phyloP scores from a whole-genome alignment of 2,329 filamentous ascomycete genomes.

The Calycina marina region DNA sequence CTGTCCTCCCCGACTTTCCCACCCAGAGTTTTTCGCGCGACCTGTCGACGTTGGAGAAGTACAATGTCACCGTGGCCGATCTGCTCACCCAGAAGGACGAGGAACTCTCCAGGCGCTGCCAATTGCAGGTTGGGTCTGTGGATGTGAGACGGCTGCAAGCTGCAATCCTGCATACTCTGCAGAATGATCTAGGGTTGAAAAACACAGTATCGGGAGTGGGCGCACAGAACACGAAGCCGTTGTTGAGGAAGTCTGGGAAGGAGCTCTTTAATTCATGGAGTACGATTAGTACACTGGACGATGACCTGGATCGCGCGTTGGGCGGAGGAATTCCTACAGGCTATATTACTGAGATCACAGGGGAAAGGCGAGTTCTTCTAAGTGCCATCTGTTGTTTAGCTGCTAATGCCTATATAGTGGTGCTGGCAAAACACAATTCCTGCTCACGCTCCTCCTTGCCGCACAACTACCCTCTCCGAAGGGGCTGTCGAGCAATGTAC shows the following conservation, averaged over 20 bases:
- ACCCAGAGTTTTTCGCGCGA: constrained; percentile 57
- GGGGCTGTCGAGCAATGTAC: constrained; percentile 56
- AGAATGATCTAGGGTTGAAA: constrained; percentile 33
- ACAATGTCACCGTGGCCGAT: constrained; percentile 65
- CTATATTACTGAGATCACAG: constrained; percentile 76
- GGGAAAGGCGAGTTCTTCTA: constrained; percentile 51
- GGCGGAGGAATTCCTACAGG: constrained; percentile 70
- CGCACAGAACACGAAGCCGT: neutral
- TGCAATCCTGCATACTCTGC: constrained; percentile 52
- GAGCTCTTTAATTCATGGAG: constrained; percentile 30
- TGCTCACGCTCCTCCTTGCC: constrained; percentile 70
- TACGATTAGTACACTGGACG: constrained; percentile 69
- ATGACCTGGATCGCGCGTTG: constrained; percentile 53
- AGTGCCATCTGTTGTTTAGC: constrained; percentile 2
- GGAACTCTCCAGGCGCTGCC: constrained; percentile 74
- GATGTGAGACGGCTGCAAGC: constrained; percentile 64
- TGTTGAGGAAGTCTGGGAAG: constrained; percentile 22
- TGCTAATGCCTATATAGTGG: constrained; percentile 36
- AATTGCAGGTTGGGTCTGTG: constrained; percentile 65
- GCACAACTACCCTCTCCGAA: constrained; percentile 65
- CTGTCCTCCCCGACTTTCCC: constrained; percentile 69
- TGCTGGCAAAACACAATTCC: constrained; percentile 87
- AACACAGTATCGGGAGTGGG: constrained; percentile 4
- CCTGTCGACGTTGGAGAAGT: constrained; percentile 64
- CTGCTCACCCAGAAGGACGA: constrained; percentile 70